phyloP scores from a whole-genome alignment of 306 rosid genomes.

The Cajanus cajan region DNA sequence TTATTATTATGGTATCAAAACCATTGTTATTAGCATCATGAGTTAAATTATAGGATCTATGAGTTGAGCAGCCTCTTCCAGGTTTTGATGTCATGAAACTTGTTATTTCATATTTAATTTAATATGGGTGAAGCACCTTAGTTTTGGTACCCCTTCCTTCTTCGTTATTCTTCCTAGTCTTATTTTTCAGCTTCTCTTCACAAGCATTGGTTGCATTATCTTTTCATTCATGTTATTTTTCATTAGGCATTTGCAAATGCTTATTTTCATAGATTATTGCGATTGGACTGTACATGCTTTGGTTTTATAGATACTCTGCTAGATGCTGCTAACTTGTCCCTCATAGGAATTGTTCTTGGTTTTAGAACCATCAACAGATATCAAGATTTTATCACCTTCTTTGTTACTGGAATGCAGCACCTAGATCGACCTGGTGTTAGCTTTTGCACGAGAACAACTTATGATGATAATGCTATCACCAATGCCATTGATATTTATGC shows the following conservation, averaged over 20 bases:
- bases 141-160: neutral
- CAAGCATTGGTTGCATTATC: neutral
- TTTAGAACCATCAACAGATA: slow-evolving; percentile 27
- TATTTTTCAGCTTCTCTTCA: neutral
- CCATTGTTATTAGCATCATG: neutral
- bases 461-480: slow-evolving; percentile 81
- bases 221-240: neutral
- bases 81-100: neutral
- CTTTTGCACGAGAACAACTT: slow-evolving; percentile 78
- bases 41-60: neutral
- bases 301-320: slow-evolving; percentile 11
- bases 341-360: slow-evolving; percentile 5
- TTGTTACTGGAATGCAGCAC: slow-evolving; percentile 54
- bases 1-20: neutral
- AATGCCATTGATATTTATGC: slow-evolving; percentile 73
- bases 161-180: neutral
- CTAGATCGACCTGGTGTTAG: slow-evolving; percentile 75
- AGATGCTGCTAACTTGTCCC: slow-evolving; percentile 11
- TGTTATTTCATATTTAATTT: neutral
- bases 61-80: neutral
- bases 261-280: neutral
- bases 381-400: slow-evolving; percentile 6
- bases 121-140: neutral
- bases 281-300: neutral
- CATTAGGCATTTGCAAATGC: neutral